phyloP scores from a whole-genome alignment of 179 eudicot species.

The Corrigiola litoralis region DNA sequence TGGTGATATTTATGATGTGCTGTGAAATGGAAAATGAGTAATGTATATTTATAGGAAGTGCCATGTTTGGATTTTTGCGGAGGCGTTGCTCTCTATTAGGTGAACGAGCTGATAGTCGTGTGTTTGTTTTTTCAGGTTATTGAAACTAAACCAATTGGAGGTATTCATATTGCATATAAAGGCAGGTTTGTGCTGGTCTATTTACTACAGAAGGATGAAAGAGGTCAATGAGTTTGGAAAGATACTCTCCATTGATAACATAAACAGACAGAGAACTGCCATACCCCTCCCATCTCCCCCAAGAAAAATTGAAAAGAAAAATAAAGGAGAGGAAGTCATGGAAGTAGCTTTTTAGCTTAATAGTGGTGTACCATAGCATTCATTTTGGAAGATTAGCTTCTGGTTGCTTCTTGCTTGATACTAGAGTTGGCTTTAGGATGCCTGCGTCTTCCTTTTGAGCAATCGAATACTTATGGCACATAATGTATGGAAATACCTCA shows the following conservation, averaged over 20 bases:
- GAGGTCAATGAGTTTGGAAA: background rate
- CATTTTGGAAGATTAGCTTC: background rate
- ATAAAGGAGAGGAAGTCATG: too few relatives aligned
- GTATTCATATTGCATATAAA: constrained; percentile 57
- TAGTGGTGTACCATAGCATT: background rate
- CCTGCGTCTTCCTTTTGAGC: background rate
- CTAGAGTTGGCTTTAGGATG: background rate
- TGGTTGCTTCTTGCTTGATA: background rate
- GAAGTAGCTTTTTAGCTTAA: too few relatives aligned
- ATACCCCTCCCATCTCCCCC: too few relatives aligned
- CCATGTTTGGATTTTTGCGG: background rate
- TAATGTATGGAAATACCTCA: background rate
- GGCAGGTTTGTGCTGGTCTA: constrained; percentile 49
- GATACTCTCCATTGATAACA: too few relatives aligned
- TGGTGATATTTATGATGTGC: too few relatives aligned
- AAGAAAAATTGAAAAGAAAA: too few relatives aligned
- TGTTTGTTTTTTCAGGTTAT: constrained; percentile 61
- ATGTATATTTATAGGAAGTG: too few relatives aligned
- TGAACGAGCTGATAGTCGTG: constrained; percentile 1
- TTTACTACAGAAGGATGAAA: background rate
- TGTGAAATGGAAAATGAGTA: too few relatives aligned
- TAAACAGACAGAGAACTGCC: too few relatives aligned
- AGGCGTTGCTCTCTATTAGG: too few relatives aligned
- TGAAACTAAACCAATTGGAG: constrained; percentile 67
- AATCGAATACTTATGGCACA: background rate